Percentiles rank a stretch among this genome's conserved stretches.
Conservation (phyloP, 805 yeast genomes). For the Ogataea sp. region DNA sequence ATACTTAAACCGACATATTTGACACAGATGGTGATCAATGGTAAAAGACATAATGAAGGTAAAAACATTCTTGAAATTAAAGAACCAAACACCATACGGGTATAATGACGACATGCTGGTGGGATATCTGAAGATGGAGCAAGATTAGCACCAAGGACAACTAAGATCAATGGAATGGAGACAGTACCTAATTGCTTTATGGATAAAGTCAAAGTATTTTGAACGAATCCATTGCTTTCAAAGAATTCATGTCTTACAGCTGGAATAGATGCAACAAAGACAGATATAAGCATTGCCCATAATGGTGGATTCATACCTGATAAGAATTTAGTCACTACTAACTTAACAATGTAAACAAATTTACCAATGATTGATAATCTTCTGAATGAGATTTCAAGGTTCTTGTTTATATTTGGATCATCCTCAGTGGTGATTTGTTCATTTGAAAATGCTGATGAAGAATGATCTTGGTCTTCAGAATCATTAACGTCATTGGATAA, state of each 20-base stretch:
- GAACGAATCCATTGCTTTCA: conserved; percentile 50
- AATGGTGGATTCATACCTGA: conserved; percentile 70
- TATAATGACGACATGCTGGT: conserved; percentile 54
- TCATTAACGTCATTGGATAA: not conserved
- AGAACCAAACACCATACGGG: conserved; percentile 59
- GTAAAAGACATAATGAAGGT: conserved; percentile 61
- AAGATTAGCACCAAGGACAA: conserved; percentile 72
- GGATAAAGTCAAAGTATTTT: conserved; percentile 57
- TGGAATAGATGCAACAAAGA: conserved; percentile 62
- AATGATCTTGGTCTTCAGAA: not conserved
- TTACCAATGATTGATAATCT: not conserved
- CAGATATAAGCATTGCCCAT: conserved; percentile 65
- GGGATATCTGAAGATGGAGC: conserved; percentile 63
- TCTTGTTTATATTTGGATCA: not conserved
- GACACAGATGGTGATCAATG: conserved; percentile 56
- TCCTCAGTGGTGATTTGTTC: not conserved
- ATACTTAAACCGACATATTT: conserved; percentile 59
- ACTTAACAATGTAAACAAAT: not conserved
- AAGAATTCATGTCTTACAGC: conserved; percentile 49
- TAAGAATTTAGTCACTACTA: conserved; percentile 6
- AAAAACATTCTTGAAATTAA: conserved; percentile 70
- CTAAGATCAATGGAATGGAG: conserved; percentile 68
- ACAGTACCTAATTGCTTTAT: conserved; percentile 63
- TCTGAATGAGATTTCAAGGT: not conserved
- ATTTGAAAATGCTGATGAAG: not conserved